Evolutionary conservation across 257 asterid species (phyloP).

Genomic region (Solanum bukasovii): DNA sequence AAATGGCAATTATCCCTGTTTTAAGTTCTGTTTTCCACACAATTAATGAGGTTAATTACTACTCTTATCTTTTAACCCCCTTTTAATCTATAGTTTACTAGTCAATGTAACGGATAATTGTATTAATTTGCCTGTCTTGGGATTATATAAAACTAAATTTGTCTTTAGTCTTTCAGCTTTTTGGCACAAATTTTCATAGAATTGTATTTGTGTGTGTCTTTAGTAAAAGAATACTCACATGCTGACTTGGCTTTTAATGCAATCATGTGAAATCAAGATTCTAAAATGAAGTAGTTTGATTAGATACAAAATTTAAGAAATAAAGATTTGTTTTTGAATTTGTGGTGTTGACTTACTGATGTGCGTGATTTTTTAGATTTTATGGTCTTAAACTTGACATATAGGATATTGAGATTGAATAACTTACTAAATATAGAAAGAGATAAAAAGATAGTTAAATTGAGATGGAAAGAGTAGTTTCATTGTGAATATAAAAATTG

Average conservation of each 20-base stretch:
- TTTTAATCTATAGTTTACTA: not conserved
- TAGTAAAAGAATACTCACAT: not conserved
- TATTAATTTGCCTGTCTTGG: not conserved
- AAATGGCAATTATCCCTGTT: slow-evolving; percentile 79
- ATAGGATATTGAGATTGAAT: not conserved
- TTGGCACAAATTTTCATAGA: not conserved
- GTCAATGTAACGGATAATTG: not conserved
- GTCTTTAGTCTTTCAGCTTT: not conserved
- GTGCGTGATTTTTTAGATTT: rapidly evolving
- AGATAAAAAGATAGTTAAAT: not conserved
- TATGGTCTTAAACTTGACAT: rapidly evolving
- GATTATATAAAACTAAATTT: not conserved
- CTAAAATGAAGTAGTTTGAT: not conserved
- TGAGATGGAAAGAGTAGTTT: not conserved
- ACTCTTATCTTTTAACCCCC: not conserved
- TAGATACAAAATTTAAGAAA: not conserved
- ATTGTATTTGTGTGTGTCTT: not conserved
- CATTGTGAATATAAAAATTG: no score
- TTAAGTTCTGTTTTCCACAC: slow-evolving; percentile 55
- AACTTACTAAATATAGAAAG: not conserved
- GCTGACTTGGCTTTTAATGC: not conserved
- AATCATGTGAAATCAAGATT: not conserved
- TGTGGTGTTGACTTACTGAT: no score
- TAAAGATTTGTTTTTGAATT: no score
- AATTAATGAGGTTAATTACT: slow-evolving; percentile 35